Percentiles rank a stretch among this genome's conserved stretches.
Conservation (phyloP, 2,329 filamentous ascomycete genomes). For the Exophiala xenobiotica region DNA sequence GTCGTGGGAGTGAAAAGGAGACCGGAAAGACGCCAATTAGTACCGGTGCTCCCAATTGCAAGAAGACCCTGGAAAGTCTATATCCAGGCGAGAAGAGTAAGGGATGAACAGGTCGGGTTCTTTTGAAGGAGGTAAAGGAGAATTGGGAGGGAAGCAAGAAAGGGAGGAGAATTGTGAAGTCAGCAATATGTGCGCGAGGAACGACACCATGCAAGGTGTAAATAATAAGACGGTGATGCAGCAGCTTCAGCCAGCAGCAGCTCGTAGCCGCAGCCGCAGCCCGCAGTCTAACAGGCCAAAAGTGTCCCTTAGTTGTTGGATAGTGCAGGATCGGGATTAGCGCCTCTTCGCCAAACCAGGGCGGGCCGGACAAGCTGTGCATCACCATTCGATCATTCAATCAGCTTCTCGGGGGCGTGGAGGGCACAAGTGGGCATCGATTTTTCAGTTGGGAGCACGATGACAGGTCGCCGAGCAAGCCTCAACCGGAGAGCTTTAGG, state of each 20-base stretch:
- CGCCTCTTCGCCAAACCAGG: background rate
- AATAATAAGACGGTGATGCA: conserved; percentile 8
- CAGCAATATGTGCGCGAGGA: conserved; percentile 7
- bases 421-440: background rate
- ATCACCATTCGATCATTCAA: background rate
- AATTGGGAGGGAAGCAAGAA: conserved; percentile 12
- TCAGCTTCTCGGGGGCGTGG: too few relatives aligned
- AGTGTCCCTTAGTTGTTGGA: conserved; percentile 15
- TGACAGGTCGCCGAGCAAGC: too few relatives aligned
- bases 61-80: conserved; percentile 21
- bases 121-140: conserved; percentile 2
- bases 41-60: conserved; percentile 20
- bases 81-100: conserved; percentile 14
- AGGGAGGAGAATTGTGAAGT: conserved; percentile 12
- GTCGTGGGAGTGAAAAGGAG: conserved; percentile 23
- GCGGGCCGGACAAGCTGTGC: background rate
- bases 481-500: background rate
- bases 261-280: too few relatives aligned
- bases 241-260: too few relatives aligned
- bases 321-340: conserved; percentile 2
- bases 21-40: conserved; percentile 28
- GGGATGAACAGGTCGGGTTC: conserved; percentile 24
- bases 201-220: conserved; percentile 15
- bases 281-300: background rate
- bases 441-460: conserved; percentile 17